phyloP scores from a whole-genome alignment of 257 asterid genomes.

The Gynochthodes officinalis region DNA sequence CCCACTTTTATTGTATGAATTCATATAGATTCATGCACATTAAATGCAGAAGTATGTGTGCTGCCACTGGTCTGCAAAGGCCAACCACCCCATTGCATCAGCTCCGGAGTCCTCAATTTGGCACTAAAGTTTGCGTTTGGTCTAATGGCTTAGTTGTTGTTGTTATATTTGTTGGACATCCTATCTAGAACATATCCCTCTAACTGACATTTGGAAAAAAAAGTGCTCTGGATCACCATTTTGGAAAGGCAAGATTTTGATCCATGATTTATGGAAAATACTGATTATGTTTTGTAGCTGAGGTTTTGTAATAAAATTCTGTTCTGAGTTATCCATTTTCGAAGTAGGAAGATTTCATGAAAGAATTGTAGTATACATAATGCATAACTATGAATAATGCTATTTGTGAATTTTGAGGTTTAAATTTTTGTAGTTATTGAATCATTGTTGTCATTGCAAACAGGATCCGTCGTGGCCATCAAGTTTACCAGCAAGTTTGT shows the following conservation, averaged over 20 bases:
- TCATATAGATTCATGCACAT: neutral
- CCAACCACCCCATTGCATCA: neutral
- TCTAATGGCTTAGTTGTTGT: too few relatives aligned
- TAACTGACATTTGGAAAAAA: too few relatives aligned
- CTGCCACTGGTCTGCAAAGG: neutral
- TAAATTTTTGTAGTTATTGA: neutral
- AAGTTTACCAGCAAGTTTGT: constrained; percentile 74
- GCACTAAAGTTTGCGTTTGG: neutral
- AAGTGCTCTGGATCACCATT: neutral
- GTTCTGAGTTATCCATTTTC: too few relatives aligned
- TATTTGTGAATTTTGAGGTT: neutral
- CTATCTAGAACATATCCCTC: neutral
- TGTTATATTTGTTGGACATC: neutral
- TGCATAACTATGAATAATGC: neutral
- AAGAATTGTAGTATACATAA: neutral
- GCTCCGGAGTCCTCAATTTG: neutral
- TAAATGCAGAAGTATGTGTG: neutral
- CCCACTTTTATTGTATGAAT: neutral
- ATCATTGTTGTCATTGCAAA: constrained; percentile 2
- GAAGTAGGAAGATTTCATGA: neutral
- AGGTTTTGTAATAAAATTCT: neutral
- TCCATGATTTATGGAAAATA: neutral
- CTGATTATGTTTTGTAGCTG: neutral
- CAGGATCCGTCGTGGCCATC: constrained; percentile 40
- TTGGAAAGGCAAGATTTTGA: neutral